Percentiles rank a stretch among this genome's conserved stretches.
phyloP scores from a whole-genome alignment of 306 rosid genomes.

The Ceratonia siliqua region DNA sequence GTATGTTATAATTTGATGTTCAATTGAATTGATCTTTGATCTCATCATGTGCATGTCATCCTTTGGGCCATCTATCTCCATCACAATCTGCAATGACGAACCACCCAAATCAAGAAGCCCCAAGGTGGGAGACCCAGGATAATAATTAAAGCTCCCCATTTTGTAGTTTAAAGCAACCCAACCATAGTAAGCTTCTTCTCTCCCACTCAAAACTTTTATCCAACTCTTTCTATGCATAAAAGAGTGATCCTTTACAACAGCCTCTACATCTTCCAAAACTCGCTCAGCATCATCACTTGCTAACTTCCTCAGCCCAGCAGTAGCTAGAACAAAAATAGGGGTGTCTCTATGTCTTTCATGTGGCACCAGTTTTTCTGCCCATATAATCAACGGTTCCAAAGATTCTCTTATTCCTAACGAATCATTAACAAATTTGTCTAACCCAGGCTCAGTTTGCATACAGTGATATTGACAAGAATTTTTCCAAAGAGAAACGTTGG shows the following conservation, averaged over 20 bases:
- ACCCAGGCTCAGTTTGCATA: slow-evolving; percentile 85
- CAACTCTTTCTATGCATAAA: slow-evolving; percentile 58
- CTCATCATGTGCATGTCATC: slow-evolving; percentile 48
- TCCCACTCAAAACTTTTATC: slow-evolving; percentile 85
- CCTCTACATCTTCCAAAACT: slow-evolving; percentile 58
- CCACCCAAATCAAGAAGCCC: slow-evolving; percentile 90
- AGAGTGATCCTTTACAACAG: slow-evolving; percentile 50
- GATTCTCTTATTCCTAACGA: slow-evolving; percentile 58
- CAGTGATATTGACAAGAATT: slow-evolving; percentile 71
- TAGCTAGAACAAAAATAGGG: slow-evolving; percentile 74
- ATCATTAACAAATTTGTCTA: slow-evolving; percentile 71
- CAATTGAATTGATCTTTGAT: slow-evolving; percentile 51
- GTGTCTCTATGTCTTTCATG: slow-evolving; percentile 46
- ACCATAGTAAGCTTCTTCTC: slow-evolving; percentile 87
- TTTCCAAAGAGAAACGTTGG: slow-evolving; percentile 47
- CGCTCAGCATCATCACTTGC: slow-evolving; percentile 37
- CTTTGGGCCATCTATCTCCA: slow-evolving; percentile 47
- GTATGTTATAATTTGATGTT: slow-evolving; percentile 53
- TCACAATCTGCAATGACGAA: slow-evolving; percentile 79
- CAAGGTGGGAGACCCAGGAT: slow-evolving; percentile 49
- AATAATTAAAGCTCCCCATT: slow-evolving; percentile 54
- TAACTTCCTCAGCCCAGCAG: slow-evolving; percentile 80
- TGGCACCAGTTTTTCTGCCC: slow-evolving; percentile 68
- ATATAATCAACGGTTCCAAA: slow-evolving; percentile 68
- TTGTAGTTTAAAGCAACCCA: slow-evolving; percentile 86